These are phyloP conservation scores for Zoysia matrella DNA, from an alignment of 202 grass and related monocot species.

Conservation along the genomic window DNA sequence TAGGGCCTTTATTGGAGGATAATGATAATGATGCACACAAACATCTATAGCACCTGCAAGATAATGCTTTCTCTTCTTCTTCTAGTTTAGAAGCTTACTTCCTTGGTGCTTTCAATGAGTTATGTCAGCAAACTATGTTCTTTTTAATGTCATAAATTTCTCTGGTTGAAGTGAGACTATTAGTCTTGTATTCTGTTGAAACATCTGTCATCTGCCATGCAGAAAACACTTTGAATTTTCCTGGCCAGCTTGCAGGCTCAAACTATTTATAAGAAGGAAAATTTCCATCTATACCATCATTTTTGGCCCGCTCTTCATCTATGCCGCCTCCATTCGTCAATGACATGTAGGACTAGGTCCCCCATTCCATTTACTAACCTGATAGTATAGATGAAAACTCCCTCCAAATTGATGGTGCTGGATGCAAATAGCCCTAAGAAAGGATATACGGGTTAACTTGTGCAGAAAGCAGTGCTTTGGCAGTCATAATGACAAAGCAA, in stretches of 20 bases:
- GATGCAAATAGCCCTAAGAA: too few relatives aligned
- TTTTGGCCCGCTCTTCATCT: too few relatives aligned
- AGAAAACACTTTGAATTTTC: conserved; percentile 4
- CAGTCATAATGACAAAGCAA: conserved; percentile 24
- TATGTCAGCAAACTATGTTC: background rate
- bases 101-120: background rate
- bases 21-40: conserved; percentile 4
- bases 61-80: conserved; percentile 17
- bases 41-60: background rate
- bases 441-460: background rate
- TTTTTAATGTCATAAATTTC: conserved; percentile 16
- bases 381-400: too few relatives aligned
- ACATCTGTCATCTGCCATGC: background rate
- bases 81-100: background rate
- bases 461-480: conserved; percentile 14
- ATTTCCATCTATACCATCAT: too few relatives aligned
- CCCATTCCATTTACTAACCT: too few relatives aligned
- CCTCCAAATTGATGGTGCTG: too few relatives aligned
- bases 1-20: background rate
- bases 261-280: background rate
- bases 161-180: background rate
- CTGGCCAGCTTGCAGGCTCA: background rate
- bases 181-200: background rate
- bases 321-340: too few relatives aligned
- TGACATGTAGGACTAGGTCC: too few relatives aligned